These are phyloP conservation scores for Sarcomyxa edulis DNA, from an alignment of 768 basidiomycete species.

Conservation along the genomic window DNA sequence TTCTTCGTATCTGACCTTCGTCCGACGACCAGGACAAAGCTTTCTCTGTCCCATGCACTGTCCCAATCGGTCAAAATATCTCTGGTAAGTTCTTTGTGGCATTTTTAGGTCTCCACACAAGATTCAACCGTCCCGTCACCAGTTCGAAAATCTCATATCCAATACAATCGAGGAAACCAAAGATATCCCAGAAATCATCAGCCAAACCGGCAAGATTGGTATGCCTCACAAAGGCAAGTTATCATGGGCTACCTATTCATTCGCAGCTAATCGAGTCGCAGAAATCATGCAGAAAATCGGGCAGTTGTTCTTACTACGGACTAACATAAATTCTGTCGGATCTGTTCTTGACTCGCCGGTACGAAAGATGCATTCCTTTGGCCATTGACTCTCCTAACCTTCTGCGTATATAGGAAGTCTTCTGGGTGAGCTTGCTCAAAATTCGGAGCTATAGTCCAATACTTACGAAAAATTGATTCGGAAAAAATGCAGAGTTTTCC, in stretches of 20 bases:
- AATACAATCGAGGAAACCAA: conserved; percentile 95
- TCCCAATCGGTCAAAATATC: conserved; percentile 98
- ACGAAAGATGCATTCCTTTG: conserved; percentile 23
- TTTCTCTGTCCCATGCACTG: conserved; percentile 90
- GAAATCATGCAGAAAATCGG: conserved; percentile 99
- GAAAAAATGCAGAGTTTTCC: conserved; percentile 84
- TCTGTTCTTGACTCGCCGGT: conserved; percentile 96
- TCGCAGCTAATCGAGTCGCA: conserved; percentile 8
- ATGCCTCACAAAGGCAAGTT: conserved; percentile 73
- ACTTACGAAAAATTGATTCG: neutral
- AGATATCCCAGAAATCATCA: conserved; percentile 89
- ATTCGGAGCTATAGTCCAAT: neutral
- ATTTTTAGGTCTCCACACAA: neutral
- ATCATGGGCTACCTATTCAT: conserved; percentile 3
- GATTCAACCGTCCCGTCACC: neutral
- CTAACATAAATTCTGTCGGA: conserved; percentile 93
- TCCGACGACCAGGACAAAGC: conserved; percentile 69
- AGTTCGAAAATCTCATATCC: conserved; percentile 92
- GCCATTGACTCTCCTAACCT: conserved; percentile 7
- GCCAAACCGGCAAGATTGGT: conserved; percentile 92
- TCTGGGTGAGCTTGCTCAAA: conserved; percentile 66
- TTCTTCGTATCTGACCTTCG: conserved; percentile 9
- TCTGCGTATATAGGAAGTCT: conserved; percentile 63
- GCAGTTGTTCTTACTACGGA: conserved; percentile 86
- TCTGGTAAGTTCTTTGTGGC: conserved; percentile 39